Conservation (phyloP, 176 grass and related monocot genomes). For the Ensete glaucum region DNA sequence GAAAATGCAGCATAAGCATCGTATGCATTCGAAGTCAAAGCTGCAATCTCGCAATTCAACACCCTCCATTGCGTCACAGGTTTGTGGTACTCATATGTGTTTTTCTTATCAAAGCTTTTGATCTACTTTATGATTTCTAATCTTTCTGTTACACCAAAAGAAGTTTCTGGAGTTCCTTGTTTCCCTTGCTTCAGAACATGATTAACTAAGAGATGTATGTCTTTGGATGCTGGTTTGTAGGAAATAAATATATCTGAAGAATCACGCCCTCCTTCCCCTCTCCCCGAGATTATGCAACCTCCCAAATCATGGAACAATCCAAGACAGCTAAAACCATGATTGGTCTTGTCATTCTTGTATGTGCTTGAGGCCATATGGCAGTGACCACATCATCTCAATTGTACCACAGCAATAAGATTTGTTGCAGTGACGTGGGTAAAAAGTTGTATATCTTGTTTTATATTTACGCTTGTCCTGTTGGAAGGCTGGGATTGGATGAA, state of each 20-base stretch:
- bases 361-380: not conserved
- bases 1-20: conserved; percentile 58
- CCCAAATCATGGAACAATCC: conserved; percentile 50
- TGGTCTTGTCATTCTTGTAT: conserved; percentile 13
- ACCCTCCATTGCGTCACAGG: conserved; percentile 2
- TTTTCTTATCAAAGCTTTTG: not conserved
- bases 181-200: not conserved
- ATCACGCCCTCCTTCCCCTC: conserved; percentile 24
- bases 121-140: not conserved
- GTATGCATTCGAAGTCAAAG: conserved; percentile 35
- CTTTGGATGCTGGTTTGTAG: conserved; percentile 34
- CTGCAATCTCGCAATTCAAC: conserved; percentile 6
- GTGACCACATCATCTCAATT: not conserved
- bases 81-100: not conserved
- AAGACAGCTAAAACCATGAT: conserved; percentile 37
- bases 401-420: not conserved
- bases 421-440: not conserved
- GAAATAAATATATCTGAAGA: conserved; percentile 74
- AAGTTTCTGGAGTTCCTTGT: not conserved
- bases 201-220: conserved; percentile 6
- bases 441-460: conserved; percentile 37
- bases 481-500: conserved; percentile 41
- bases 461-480: conserved; percentile 50
- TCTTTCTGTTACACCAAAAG: not conserved
- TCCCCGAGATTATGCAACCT: conserved; percentile 47